Base-by-base conservation (phyloP, 2,329 filamentous ascomycete genomes). In the Fusarium transvaalense region DNA sequence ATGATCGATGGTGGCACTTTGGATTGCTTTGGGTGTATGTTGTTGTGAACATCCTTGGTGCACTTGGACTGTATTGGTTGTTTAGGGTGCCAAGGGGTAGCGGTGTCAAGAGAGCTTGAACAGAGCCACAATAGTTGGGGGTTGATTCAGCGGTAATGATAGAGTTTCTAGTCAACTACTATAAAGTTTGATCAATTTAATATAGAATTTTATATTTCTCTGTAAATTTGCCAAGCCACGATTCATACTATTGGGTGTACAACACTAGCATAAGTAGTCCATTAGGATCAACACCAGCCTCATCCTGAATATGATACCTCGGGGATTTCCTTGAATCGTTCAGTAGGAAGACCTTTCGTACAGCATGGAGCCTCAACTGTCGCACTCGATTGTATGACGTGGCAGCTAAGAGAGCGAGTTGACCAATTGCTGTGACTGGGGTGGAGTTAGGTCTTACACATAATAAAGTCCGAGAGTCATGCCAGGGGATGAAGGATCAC, bases 1-100 rank as follows among this genome's bases (percentile, higher is more conserved):
- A 73, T 37, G 72, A 86, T 39, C 75, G 84, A n/a, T 88, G 86
- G 85, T 81, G 86, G 53, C 84, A 88, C 58, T 86, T 83, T 56
- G 86, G 86, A 0, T 75, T 89, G 5, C 75, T 86, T 42, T 87
- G 84, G 78, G 81, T 80, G 0, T 88, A 86, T 56, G 79, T 85
- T 34, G 73, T 79, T 5, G 84, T 85, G 66, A 87, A 87, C 50
- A 70, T 84, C 15, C 75, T 75, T 12, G 82, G 78, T 2, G 83
- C 84, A 0, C 72, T 86, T 17, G 74, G 78, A 2, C 71, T 86
- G 27, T 87, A 87, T 68, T 86, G 81, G 81, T 47, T 82, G 53
- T 76, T 74, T 3, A 63, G 80, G 15, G 76, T 81, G 14, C 76
- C 76, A 0, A 75, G 66, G 50, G 72, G 69, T 1, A 73, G 71